phyloP scores from a whole-genome alignment of 495 filamentous ascomycete genomes.

The Staphylotrichum tortipilum region DNA sequence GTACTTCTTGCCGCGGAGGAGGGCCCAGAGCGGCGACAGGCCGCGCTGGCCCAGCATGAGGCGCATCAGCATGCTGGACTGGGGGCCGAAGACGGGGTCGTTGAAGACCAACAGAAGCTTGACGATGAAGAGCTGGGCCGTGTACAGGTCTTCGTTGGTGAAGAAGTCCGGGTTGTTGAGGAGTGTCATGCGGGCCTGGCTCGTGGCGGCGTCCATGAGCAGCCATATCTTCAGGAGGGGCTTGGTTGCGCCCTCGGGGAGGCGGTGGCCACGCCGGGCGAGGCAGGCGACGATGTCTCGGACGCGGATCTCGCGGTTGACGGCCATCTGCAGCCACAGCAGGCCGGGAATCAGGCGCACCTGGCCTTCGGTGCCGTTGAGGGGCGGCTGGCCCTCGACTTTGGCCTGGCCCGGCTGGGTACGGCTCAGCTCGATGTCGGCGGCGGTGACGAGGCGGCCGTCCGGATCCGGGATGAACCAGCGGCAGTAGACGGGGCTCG shows the following conservation, averaged over 20 bases:
- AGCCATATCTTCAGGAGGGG: slow-evolving; percentile 58
- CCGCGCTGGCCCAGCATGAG: slow-evolving; percentile 53
- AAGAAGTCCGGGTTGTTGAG: slow-evolving; percentile 42
- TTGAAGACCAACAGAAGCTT: slow-evolving; percentile 55
- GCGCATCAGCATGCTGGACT: slow-evolving; percentile 34
- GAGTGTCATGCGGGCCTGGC: slow-evolving; percentile 37
- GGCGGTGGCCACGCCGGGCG: slow-evolving; percentile 39
- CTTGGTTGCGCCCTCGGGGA: slow-evolving; percentile 35
- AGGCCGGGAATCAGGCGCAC: slow-evolving; percentile 22
- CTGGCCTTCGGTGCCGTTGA: slow-evolving; percentile 1
- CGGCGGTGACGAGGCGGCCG: slow-evolving; percentile 16
- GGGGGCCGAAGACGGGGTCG: slow-evolving; percentile 37
- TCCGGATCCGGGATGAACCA: slow-evolving; percentile 40
- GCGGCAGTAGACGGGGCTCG: slow-evolving; percentile 39
- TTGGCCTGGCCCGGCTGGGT: slow-evolving; percentile 6
- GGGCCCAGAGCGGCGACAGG: slow-evolving; percentile 40
- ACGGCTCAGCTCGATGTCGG: slow-evolving; percentile 11
- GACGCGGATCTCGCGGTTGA: slow-evolving; percentile 21
- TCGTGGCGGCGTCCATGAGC: slow-evolving; percentile 52
- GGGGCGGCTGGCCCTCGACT: not conserved
- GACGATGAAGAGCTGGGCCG: slow-evolving; percentile 47
- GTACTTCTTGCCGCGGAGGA: slow-evolving; percentile 38
- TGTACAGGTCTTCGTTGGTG: slow-evolving; percentile 45
- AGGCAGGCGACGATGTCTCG: slow-evolving; percentile 49
- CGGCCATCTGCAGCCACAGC: slow-evolving; percentile 23